Conservation (phyloP, 768 basidiomycete genomes). For the Pulveroboletus sp. region DNA sequence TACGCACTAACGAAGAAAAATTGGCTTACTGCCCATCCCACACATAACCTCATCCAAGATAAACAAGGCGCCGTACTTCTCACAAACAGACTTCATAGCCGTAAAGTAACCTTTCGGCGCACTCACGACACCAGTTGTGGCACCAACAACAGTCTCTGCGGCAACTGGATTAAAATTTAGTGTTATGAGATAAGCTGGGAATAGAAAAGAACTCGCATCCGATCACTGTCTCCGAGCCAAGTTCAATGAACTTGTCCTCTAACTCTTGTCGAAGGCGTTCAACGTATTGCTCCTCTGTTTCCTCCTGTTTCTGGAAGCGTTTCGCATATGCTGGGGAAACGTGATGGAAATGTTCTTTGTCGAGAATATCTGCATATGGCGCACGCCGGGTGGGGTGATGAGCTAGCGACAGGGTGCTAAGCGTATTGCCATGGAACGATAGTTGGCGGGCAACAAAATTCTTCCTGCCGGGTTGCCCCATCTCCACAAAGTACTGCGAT, state of each 20-base stretch:
- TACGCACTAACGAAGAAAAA: background rate
- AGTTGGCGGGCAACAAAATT: constrained; percentile 79
- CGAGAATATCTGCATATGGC: constrained; percentile 65
- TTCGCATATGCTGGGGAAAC: constrained; percentile 86
- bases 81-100: constrained; percentile 80
- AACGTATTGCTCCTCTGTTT: constrained; percentile 79
- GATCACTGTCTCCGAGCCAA: constrained; percentile 81
- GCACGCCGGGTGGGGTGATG: constrained; percentile 65
- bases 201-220: constrained; percentile 54
- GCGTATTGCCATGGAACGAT: constrained; percentile 85
- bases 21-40: constrained; percentile 78
- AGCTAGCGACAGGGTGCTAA: constrained; percentile 66
- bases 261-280: constrained; percentile 75
- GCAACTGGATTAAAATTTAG: constrained; percentile 47
- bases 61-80: constrained; percentile 69
- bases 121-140: constrained; percentile 71
- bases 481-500: constrained; percentile 66
- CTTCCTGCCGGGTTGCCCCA: constrained; percentile 62
- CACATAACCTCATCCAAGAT: constrained; percentile 93
- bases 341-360: constrained; percentile 70
- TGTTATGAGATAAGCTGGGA: background rate
- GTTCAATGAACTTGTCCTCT: constrained; percentile 79
- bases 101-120: constrained; percentile 85
- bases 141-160: constrained; percentile 86
- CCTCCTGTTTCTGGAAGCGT: constrained; percentile 67